Evolutionary conservation across 805 yeast species (phyloP).

Genomic region (Candida arabinofermentans): DNA sequence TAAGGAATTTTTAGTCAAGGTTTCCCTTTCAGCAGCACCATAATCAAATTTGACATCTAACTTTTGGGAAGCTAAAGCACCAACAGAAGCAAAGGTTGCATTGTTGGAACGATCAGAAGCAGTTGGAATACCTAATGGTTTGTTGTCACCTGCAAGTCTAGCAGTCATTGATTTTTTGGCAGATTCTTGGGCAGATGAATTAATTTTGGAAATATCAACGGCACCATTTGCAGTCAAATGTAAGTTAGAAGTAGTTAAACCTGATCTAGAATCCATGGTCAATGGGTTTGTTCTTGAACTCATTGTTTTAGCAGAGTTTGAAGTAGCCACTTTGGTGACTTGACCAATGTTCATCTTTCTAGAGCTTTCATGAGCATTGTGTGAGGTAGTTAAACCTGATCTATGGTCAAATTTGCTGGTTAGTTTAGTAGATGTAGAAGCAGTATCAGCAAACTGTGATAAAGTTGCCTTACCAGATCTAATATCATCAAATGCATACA

Average conservation of each 20-base stretch:
- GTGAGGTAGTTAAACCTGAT: conserved; percentile 26
- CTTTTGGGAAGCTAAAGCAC: conserved; percentile 54
- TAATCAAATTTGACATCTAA: conserved; percentile 34
- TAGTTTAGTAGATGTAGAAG: conserved; percentile 15
- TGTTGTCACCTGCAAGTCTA: conserved; percentile 24
- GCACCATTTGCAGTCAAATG: conserved; percentile 39
- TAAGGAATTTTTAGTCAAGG: conserved; percentile 33
- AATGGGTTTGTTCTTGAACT: conserved; percentile 43
- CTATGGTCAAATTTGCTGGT: conserved; percentile 17
- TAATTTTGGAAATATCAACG: conserved; percentile 50
- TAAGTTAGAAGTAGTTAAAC: conserved; percentile 25
- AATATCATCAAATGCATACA: conserved; percentile 41
- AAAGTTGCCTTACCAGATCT: conserved; percentile 36
- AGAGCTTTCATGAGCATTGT: conserved; percentile 26
- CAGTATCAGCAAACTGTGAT: conserved; percentile 21
- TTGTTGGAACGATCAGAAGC: conserved; percentile 40
- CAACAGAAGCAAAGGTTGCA: conserved; percentile 47
- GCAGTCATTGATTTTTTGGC: conserved; percentile 29
- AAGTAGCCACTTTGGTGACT: conserved; percentile 28
- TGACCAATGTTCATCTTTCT: conserved; percentile 29
- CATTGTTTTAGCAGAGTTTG: conserved; percentile 42
- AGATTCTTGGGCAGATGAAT: conserved; percentile 40
- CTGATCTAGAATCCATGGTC: conserved; percentile 30
- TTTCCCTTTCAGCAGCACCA: conserved; percentile 40
- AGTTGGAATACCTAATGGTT: conserved; percentile 35